Evolutionary conservation across 805 yeast species (phyloP), one percentile per base, ranked within the genome.

Genomic region (Zygoascus tannicola): DNA sequence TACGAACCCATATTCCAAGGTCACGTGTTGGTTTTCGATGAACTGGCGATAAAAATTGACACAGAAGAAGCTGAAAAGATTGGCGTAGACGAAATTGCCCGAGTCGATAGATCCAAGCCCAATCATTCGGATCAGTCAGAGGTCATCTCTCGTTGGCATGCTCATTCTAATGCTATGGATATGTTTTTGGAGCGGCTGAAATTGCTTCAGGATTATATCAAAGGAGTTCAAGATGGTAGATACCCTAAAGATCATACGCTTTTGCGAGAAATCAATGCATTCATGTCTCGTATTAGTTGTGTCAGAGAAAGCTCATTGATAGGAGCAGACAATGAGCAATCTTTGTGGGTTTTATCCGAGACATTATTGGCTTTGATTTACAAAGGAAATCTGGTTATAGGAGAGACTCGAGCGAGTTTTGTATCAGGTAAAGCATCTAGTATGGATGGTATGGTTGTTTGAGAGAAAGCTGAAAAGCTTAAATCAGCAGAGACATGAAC

Each of bases 41-140:
- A 57, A 44, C 44, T 56, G 7, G 34, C 50, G 1, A 22, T 57
- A 12, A 46, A 41, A 18, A 47, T 58, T 22, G 56, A 51, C 19
- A 48, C 58, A 2, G 60, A 48, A 4, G 58, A 55, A 32, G 56
- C 63, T 4, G 63, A 58, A 41, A 47, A 57, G 30, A 56, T 58
- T 16, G 63, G 60, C 2, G 52, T 58, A n/a, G 56, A 57, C 26
- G 57, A 56, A 33, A 51, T 56, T 5, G 48, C 56, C 22, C 38
- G 45, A 30, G 45, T 51, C 26, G 41, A 40, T 23, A 36, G 35
- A 33, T 16, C 44, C 35, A 26, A 36, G 26, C 4, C 50, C 39
- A 33, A 42, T 39, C 38, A 26, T 22, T 15, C 19, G 12, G 23
- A 37, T 15, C 28, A 44, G 15, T 19, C 43, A 8, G 49, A 44